A percentile compares a stretch with the other conserved stretches of the same genome.
Conservation (phyloP, 306 rosid species). For the Cicer chorassanicum region DNA sequence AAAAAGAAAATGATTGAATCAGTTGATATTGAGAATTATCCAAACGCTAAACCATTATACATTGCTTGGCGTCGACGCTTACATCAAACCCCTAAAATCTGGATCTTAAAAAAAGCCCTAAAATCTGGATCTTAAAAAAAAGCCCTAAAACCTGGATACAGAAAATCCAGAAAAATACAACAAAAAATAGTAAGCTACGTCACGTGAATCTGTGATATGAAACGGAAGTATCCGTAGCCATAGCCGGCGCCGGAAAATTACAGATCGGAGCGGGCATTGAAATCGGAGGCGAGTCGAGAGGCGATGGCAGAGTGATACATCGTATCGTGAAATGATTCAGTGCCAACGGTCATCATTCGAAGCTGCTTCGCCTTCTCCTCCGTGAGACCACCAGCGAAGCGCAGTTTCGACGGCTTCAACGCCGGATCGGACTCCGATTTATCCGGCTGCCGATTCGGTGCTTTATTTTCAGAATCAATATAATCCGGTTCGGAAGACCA, state of each 20-base stretch:
- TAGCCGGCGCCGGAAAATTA: conserved; percentile 39
- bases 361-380: conserved; percentile 88
- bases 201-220: not conserved
- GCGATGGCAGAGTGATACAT: conserved; percentile 99
- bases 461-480: conserved; percentile 54
- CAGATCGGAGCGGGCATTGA: conserved; percentile 57
- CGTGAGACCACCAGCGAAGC: conserved; percentile 78
- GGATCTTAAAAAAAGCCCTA: conserved; percentile 16
- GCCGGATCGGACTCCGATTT: conserved; percentile 37
- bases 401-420: conserved; percentile 43
- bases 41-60: conserved; percentile 13
- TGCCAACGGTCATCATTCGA: conserved; percentile 65
- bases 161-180: not conserved
- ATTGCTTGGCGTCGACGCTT: not conserved
- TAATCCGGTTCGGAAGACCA: conserved; percentile 86
- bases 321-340: conserved; percentile 74
- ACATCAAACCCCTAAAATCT: conserved; percentile 28
- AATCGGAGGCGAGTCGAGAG: conserved; percentile 83
- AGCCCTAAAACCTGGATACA: conserved; percentile 18
- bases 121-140: not conserved
- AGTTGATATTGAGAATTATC: not conserved
- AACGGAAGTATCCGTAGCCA: not conserved
- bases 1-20: not conserved
- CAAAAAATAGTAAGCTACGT: not conserved
- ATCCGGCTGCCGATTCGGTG: conserved; percentile 8